Conservation (phyloP, 176 grass and related monocot genomes). For the Secale cereale region DNA sequence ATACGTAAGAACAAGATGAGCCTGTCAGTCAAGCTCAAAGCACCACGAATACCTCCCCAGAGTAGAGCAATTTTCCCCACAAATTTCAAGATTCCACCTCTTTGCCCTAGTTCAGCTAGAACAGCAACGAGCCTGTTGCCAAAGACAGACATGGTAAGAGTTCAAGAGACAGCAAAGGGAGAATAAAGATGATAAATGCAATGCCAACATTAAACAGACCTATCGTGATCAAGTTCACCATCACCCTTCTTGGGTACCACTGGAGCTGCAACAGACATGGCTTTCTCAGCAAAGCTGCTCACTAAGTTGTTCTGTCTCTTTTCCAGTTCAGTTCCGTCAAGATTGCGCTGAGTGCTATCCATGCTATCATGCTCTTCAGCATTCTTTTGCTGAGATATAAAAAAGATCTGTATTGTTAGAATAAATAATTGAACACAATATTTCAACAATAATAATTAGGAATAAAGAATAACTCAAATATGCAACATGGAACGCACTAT, state of each 20-base stretch:
- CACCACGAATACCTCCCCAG: slow-evolving; percentile 95
- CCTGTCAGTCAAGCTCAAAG: slow-evolving; percentile 85
- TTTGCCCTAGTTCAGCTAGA: slow-evolving; percentile 94
- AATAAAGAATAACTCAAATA: slow-evolving; percentile 20
- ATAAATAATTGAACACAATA: background rate
- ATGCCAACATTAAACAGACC: slow-evolving; percentile 43
- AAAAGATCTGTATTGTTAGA: background rate
- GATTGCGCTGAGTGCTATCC: slow-evolving; percentile 25
- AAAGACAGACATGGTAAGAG: slow-evolving; percentile 19
- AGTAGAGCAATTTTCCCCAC: slow-evolving; percentile 90
- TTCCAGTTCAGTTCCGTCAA: slow-evolving; percentile 47
- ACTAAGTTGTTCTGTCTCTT: slow-evolving; percentile 64
- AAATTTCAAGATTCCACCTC: slow-evolving; percentile 79
- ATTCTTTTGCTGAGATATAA: slow-evolving; percentile 39
- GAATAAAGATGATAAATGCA: background rate
- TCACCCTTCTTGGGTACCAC: slow-evolving; percentile 81
- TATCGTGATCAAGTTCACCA: slow-evolving; percentile 91
- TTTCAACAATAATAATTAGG: background rate
- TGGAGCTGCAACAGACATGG: slow-evolving; percentile 84
- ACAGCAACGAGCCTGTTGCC: slow-evolving; percentile 76
- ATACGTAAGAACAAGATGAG: slow-evolving; percentile 92
- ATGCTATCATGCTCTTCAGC: slow-evolving; percentile 33
- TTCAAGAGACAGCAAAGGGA: background rate
- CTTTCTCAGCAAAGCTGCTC: slow-evolving; percentile 87
- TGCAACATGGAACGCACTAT: background rate